Base-by-base conservation (phyloP, 768 basidiomycete species). In the Pisolithus microcarpus region DNA sequence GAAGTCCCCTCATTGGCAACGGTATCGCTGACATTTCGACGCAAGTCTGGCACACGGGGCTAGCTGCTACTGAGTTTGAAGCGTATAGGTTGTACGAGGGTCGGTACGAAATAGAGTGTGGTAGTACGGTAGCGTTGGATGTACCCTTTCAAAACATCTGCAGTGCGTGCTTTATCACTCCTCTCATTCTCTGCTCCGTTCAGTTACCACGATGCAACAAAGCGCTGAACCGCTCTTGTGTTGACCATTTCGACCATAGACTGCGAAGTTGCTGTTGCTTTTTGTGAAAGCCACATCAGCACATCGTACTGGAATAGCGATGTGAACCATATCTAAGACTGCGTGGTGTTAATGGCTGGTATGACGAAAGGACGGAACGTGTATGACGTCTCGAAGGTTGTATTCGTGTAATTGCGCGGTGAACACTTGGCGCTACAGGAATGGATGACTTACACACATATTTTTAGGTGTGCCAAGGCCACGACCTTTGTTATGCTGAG, bases 1-100 rank as follows among this genome's bases (percentile, higher is more conserved):
- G 78, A 50, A 84, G 80, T 51, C 74, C 87, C n/a, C 70, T 90
- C 63, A 89, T 91, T 50, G 87, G 84, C 4, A 85, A 85, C 55
- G 83, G 85, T 16, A 71, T 79, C 54, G 83, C 79, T 2, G 82
- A 84, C 56, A 67, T 74, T 36, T 72, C 68, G 7, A 76, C 71
- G 64, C 78, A 70, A 65, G 61, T 60, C 28, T 18, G 21, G 26
- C 36, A 5, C 4, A 11, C 13, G 34, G 34, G 34, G 4, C 5
- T 15, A 34, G 34, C 15, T 34, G 4, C 34, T 34, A 11, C 34
- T 44, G 47, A 34, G 39, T 39, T 18, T 23, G 38, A 24, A 48
- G 19, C 43, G 13, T 36, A 6, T 49, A 73, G 72, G 19, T 48
- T 73, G 24, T 75, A 73, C 50, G 58, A 60, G 30, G 73, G 74